Percentiles rank a stretch among this genome's conserved stretches.
Evolutionary conservation across 768 basidiomycete species (phyloP).

Genomic region (Pilatotrama ljubarskyi): DNA sequence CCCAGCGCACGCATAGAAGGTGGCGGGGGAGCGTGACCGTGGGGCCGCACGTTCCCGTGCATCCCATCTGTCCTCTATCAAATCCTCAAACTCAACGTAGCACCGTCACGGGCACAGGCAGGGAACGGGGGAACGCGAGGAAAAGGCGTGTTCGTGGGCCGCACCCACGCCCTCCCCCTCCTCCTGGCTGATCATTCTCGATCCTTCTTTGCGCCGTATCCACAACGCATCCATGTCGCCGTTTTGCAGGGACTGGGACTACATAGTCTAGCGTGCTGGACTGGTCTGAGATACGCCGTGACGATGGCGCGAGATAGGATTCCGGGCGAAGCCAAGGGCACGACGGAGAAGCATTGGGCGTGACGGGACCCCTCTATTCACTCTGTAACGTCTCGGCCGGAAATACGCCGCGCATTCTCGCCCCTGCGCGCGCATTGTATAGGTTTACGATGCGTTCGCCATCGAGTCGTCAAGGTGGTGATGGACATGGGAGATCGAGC

Average conservation of each 20-base stretch:
- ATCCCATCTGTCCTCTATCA: too few species aligned
- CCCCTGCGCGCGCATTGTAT: not conserved
- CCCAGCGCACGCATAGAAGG: not conserved
- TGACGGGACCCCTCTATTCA: not conserved
- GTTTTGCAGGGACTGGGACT: not conserved
- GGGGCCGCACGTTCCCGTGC: not conserved
- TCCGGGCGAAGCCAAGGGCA: not conserved
- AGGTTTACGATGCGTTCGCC: not conserved
- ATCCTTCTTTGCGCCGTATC: not conserved
- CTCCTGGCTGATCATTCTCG: not conserved
- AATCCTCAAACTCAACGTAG: not conserved
- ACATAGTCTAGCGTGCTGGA: not conserved
- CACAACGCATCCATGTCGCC: not conserved
- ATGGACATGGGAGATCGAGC: not conserved
- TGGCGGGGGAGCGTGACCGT: slow-evolving; percentile 3
- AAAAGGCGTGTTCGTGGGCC: not conserved
- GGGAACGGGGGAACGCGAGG: not conserved
- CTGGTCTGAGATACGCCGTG: too few species aligned
- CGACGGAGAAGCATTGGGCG: not conserved
- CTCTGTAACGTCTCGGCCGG: slow-evolving; percentile 4
- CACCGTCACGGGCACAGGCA: not conserved
- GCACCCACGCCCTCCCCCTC: too few species aligned
- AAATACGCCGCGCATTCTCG: slow-evolving; percentile 17
- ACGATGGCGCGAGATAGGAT: too few species aligned
- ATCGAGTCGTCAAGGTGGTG: not conserved